These are phyloP conservation scores for Xylogone sp. DNA, from an alignment of 2,329 filamentous ascomycete species.

Conservation along the genomic window DNA sequence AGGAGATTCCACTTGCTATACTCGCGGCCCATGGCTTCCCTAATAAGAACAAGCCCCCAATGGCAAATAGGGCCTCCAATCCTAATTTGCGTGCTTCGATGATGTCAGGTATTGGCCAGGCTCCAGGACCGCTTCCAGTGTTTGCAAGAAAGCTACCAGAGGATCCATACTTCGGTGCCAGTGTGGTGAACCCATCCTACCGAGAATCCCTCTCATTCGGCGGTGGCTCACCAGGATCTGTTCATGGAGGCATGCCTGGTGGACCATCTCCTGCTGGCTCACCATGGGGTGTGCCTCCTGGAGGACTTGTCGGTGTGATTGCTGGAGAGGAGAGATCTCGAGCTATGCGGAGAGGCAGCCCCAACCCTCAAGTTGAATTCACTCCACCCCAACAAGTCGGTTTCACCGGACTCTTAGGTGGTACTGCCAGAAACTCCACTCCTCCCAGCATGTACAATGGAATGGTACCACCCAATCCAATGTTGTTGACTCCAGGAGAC, in stretches of 20 bases:
- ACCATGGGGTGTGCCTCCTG: slow-evolving; percentile 50
- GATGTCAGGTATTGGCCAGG: slow-evolving; percentile 55
- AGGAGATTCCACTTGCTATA: slow-evolving; percentile 83
- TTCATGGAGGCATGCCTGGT: slow-evolving; percentile 26
- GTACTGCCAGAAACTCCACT: slow-evolving; percentile 14
- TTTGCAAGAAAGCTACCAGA: slow-evolving; percentile 80
- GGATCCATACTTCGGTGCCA: slow-evolving; percentile 80
- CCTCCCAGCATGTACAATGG: slow-evolving; percentile 12
- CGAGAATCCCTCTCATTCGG: slow-evolving; percentile 73
- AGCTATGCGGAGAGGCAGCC: slow-evolving; percentile 74
- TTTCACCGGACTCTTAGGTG: slow-evolving; percentile 25
- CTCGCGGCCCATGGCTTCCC: slow-evolving; percentile 88
- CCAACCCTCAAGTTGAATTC: slow-evolving; percentile 56
- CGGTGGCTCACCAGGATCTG: slow-evolving; percentile 48
- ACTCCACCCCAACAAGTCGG: slow-evolving; percentile 25
- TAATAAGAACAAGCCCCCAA: slow-evolving; percentile 70
- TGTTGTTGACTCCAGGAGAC: slow-evolving; percentile 51
- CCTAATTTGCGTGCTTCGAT: slow-evolving; percentile 63
- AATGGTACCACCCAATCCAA: slow-evolving; percentile 25
- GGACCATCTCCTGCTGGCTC: background rate
- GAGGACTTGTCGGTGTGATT: slow-evolving; percentile 84
- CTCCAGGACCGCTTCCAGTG: slow-evolving; percentile 57
- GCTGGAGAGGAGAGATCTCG: slow-evolving; percentile 77
- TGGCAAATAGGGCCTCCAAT: slow-evolving; percentile 63
- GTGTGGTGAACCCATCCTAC: slow-evolving; percentile 67